Percentiles rank a stretch among this genome's conserved stretches.
Conservation (phyloP, 2,329 filamentous ascomycete genomes). For the Neonectria punicea region DNA sequence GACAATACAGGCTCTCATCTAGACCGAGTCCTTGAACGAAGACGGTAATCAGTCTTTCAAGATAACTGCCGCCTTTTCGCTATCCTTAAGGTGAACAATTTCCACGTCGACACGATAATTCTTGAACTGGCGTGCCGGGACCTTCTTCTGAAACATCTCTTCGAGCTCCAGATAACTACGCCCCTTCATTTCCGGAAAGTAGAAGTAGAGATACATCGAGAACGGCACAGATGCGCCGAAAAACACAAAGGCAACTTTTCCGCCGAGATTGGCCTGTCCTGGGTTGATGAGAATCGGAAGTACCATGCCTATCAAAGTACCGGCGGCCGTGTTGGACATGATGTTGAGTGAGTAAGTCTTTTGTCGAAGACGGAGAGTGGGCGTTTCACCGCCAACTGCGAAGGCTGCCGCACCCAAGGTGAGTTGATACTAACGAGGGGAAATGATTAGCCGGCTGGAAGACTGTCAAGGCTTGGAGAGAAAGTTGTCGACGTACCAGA, state of each 20-base stretch:
- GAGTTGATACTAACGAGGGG: constrained; percentile 9
- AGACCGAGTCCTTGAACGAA: too few species aligned
- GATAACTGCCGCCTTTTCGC: constrained; percentile 6
- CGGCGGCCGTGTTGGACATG: constrained; percentile 11
- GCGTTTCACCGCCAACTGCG: constrained; percentile 11
- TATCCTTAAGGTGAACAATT: not conserved
- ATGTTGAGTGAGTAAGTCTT: constrained; percentile 17
- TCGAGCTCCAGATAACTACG: constrained; percentile 15
- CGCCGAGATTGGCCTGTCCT: constrained; percentile 9
- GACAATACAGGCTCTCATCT: too few species aligned
- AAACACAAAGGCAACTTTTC: constrained; percentile 15
- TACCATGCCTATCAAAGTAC: constrained; percentile 7
- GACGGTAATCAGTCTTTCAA: constrained; percentile 1
- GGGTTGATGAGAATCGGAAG: constrained; percentile 16
- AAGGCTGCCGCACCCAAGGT: constrained; percentile 4
- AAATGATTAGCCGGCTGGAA: not conserved
- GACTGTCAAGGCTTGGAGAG: not conserved
- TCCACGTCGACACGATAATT: not conserved
- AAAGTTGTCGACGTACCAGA: not conserved
- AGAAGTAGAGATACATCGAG: constrained; percentile 3
- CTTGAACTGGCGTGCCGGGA: constrained; percentile 7
- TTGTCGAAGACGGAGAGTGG: constrained; percentile 4
- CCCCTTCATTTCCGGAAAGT: constrained; percentile 13
- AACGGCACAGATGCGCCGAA: constrained; percentile 4
- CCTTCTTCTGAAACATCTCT: constrained; percentile 16